A percentile compares a stretch with the other conserved stretches of the same genome.
Evolutionary conservation across 73 alveolate species (phyloP).

Genomic region (Uronychia setigera): DNA sequence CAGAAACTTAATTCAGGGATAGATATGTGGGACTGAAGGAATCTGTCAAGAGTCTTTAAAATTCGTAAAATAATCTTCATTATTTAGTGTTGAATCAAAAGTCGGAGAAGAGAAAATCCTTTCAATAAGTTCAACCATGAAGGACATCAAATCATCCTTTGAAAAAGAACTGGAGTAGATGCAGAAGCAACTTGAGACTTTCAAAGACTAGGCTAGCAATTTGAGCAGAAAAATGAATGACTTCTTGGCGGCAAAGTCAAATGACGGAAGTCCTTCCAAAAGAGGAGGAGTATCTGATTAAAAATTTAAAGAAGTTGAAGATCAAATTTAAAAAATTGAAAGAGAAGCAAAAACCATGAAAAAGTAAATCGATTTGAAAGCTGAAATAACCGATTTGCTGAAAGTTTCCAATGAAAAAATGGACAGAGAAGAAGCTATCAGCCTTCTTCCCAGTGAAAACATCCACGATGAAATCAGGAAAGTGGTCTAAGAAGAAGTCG

Average conservation of each 20-base stretch:
- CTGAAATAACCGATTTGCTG: slow-evolving; percentile 12
- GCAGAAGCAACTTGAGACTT: neutral
- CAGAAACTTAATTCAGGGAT: neutral
- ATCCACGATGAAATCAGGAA: slow-evolving; percentile 12
- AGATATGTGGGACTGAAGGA: neutral
- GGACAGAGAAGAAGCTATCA: slow-evolving; percentile 26
- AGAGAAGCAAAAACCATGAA: neutral
- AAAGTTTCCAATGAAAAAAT: slow-evolving; percentile 9
- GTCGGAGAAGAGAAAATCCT: neutral
- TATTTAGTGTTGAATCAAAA: neutral
- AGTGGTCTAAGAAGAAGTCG: slow-evolving; percentile 37
- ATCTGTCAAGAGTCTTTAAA: too few species aligned
- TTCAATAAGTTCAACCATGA: neutral
- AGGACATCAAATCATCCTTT: neutral
- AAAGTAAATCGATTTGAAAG: slow-evolving; percentile 16
- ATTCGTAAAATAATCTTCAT: too few species aligned
- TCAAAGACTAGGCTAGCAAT: neutral
- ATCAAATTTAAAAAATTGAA: neutral
- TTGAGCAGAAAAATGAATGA: neutral
- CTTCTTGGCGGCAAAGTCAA: neutral
- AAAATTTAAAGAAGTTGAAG: slow-evolving; percentile 7
- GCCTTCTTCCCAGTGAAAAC: slow-evolving; percentile 23
- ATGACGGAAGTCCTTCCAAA: neutral
- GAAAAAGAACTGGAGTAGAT: slow-evolving; percentile 14
- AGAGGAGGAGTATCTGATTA: neutral